These are phyloP conservation scores for Mychonastes homosphaera DNA, from an alignment of 139 green algal genomes.

Conservation along the genomic window DNA sequence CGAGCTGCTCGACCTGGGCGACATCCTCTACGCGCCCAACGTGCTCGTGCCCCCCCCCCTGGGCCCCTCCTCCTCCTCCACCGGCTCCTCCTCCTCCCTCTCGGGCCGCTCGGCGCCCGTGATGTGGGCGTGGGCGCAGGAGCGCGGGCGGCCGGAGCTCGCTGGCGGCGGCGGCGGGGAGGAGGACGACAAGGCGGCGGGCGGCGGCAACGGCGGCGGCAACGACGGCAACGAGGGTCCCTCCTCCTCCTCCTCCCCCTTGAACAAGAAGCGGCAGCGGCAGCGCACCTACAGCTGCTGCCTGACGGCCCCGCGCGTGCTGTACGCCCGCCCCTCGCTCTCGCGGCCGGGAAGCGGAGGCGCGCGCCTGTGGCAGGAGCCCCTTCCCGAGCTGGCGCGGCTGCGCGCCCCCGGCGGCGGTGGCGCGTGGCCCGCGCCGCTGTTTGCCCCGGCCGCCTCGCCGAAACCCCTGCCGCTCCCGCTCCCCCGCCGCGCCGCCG, in stretches of 20 bases:
- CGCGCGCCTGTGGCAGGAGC: slow-evolving; percentile 16
- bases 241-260: too few relatives aligned
- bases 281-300: slow-evolving; percentile 67
- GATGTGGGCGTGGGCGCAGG: slow-evolving; percentile 71
- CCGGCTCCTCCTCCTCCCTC: neutral
- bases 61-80: neutral
- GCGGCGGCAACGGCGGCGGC: too few relatives aligned
- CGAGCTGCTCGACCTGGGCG: slow-evolving; percentile 39
- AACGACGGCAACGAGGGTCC: too few relatives aligned
- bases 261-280: too few relatives aligned
- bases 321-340: slow-evolving; percentile 18
- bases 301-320: slow-evolving; percentile 51
- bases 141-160: slow-evolving; percentile 40
- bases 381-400: slow-evolving; percentile 17
- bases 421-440: neutral
- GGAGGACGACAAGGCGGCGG: too few relatives aligned
- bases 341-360: neutral
- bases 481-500: too few relatives aligned
- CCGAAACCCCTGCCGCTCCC: too few relatives aligned
- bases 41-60: slow-evolving; percentile 4
- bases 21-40: slow-evolving; percentile 45
- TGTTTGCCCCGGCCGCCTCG: too few relatives aligned
- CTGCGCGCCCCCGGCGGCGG: slow-evolving; percentile 6
- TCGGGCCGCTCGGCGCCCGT: slow-evolving; percentile 41
- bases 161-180: too few relatives aligned